These are phyloP conservation scores for Kokia cookei DNA, from an alignment of 441 rosid genomes.

Conservation along the genomic window DNA sequence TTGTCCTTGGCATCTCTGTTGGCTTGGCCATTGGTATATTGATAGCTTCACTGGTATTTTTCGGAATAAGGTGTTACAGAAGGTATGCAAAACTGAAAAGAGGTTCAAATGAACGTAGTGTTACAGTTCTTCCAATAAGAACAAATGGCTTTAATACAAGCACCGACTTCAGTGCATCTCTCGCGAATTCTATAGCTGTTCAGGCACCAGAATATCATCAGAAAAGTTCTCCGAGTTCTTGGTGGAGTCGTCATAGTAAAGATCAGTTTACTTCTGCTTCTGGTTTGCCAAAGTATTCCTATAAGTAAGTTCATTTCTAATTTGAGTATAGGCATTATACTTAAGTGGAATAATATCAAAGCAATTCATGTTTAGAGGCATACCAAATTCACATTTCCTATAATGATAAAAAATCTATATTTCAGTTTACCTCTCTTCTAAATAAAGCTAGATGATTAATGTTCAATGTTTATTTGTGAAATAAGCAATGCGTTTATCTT, in stretches of 20 bases:
- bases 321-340: background rate
- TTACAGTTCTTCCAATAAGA: slow-evolving; percentile 62
- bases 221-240: slow-evolving; percentile 34
- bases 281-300: slow-evolving; percentile 68
- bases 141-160: slow-evolving; percentile 62
- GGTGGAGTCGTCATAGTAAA: slow-evolving; percentile 64
- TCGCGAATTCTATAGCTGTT: slow-evolving; percentile 33
- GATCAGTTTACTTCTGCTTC: slow-evolving; percentile 67
- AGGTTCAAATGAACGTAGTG: slow-evolving; percentile 51
- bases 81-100: slow-evolving; percentile 39
- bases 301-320: slow-evolving; percentile 52
- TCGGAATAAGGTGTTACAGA: slow-evolving; percentile 61
- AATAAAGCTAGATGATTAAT: background rate
- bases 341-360: background rate
- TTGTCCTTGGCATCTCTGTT: slow-evolving; percentile 60
- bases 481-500: background rate
- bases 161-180: slow-evolving; percentile 63
- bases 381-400: background rate
- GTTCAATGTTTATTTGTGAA: background rate
- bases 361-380: background rate
- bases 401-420: background rate
- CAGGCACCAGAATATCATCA: slow-evolving; percentile 24
- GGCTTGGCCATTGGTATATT: slow-evolving; percentile 74
- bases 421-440: background rate
- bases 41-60: slow-evolving; percentile 60